phyloP scores from a whole-genome alignment of 495 filamentous ascomycete genomes.

The Aspergillus diversus region DNA sequence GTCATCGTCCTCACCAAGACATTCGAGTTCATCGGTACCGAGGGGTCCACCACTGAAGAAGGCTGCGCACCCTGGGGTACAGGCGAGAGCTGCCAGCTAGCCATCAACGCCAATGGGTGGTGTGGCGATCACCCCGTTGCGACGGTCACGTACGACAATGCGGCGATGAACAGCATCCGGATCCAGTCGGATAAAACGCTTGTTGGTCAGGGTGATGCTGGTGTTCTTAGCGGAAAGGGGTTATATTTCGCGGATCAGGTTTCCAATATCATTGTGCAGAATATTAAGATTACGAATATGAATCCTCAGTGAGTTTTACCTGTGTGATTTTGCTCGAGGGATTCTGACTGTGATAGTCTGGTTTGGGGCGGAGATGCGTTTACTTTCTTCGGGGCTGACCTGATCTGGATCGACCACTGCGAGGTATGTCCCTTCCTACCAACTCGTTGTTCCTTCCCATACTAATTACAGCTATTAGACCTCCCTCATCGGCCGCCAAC shows the following conservation, averaged over 20 bases:
- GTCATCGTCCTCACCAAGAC: conserved; percentile 39
- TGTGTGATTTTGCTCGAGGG: no score
- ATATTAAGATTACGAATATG: conserved; percentile 49
- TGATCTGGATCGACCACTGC: conserved; percentile 49
- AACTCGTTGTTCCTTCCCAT: background rate
- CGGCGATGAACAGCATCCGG: conserved; percentile 41
- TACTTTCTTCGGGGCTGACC: conserved; percentile 40
- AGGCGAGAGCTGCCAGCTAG: conserved; percentile 45
- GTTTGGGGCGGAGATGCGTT: conserved; percentile 54
- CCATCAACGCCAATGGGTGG: conserved; percentile 54
- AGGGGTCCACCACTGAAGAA: conserved; percentile 38
- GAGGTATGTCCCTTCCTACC: background rate
- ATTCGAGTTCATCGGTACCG: conserved; percentile 43
- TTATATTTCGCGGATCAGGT: conserved; percentile 43
- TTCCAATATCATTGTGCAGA: conserved; percentile 52
- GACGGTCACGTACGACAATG: conserved; percentile 45
- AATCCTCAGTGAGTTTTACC: conserved; percentile 45
- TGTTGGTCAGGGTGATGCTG: conserved; percentile 39
- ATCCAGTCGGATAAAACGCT: conserved; percentile 48
- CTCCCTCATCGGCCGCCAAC: background rate
- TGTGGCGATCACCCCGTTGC: conserved; percentile 35
- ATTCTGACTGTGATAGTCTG: conserved; percentile 8
- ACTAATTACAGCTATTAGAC: background rate
- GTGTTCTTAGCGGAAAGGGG: conserved; percentile 48
- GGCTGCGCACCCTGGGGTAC: conserved; percentile 50